Conservation (phyloP, 2,329 filamentous ascomycete species). For the Hawksworthiomyces lignivorus region DNA sequence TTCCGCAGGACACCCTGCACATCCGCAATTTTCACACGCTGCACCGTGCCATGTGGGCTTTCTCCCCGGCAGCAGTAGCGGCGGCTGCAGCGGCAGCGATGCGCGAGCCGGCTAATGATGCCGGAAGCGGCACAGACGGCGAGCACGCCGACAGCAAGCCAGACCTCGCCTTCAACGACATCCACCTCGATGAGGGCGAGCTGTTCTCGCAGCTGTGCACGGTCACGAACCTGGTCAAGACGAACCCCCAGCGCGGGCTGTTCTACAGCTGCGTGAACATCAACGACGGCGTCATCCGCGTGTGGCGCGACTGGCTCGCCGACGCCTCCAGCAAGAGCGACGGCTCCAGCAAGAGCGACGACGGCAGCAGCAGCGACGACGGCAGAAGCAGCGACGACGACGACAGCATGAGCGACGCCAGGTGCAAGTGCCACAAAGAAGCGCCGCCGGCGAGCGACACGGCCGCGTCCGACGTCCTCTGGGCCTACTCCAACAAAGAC, state of each 20-base stretch:
- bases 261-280: constrained; percentile 60
- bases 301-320: constrained; percentile 67
- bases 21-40: constrained; percentile 6
- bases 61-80: neutral
- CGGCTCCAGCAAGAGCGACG: constrained; percentile 21
- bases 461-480: constrained; percentile 43
- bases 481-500: constrained; percentile 56
- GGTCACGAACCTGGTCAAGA: constrained; percentile 59
- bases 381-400: constrained; percentile 10
- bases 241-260: constrained; percentile 51
- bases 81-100: neutral
- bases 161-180: constrained; percentile 45
- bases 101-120: neutral
- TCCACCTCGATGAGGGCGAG: constrained; percentile 62
- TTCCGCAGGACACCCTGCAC: constrained; percentile 44
- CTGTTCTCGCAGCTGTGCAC: constrained; percentile 68
- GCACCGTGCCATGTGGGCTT: constrained; percentile 4
- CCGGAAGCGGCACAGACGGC: constrained; percentile 11
- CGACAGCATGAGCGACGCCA: too few species aligned
- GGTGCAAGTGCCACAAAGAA: too few species aligned
- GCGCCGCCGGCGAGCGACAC: constrained; percentile 7
- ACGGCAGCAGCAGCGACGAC: constrained; percentile 9
- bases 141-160: neutral
- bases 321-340: neutral
- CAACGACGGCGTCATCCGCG: constrained; percentile 58